Conservation (phyloP, 352 stramenopile species). For the Phytophthora tentaculata region DNA sequence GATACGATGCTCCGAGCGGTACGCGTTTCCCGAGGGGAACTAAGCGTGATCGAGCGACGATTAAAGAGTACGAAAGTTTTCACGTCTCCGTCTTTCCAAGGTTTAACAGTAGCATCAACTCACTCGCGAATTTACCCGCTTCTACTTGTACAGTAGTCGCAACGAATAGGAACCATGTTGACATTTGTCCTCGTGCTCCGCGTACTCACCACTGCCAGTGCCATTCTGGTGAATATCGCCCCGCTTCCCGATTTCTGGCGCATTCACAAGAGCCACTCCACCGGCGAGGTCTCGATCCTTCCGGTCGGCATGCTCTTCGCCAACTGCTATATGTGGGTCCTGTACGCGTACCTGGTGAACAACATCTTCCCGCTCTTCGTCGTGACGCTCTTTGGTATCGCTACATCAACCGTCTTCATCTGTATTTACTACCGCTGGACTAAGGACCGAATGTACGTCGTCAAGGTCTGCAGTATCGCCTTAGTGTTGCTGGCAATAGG, state of each 20-base stretch:
- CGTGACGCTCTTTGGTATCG: constrained; percentile 33
- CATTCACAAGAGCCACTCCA: constrained; percentile 27
- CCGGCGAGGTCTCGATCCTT: constrained; percentile 32
- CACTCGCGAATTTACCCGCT: constrained; percentile 19
- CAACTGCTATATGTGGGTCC: constrained; percentile 30
- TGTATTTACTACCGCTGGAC: constrained; percentile 43
- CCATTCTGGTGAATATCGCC: constrained; percentile 23
- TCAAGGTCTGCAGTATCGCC: constrained; percentile 25
- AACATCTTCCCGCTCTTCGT: constrained; percentile 44
- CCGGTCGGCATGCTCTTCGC: constrained; percentile 34
- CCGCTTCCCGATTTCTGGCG: constrained; percentile 32
- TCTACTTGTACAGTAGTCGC: neutral
- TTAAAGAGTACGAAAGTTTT: constrained; percentile 3
- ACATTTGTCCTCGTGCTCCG: constrained; percentile 28
- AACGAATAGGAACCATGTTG: constrained; percentile 14
- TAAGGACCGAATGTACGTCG: constrained; percentile 30
- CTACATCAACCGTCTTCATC: constrained; percentile 29
- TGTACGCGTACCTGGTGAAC: constrained; percentile 42
- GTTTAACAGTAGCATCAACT: constrained; percentile 2
- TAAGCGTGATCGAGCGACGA: constrained; percentile 1
- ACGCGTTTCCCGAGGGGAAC: constrained; percentile 12
- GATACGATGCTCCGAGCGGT: neutral
- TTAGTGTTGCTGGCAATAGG: constrained; percentile 24
- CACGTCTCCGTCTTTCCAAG: neutral
- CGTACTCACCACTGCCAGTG: constrained; percentile 29